Percentiles rank a stretch among this genome's conserved stretches.
phyloP scores from a whole-genome alignment of 371 early-diverging fungal genomes.

The Modicella reniformis region DNA sequence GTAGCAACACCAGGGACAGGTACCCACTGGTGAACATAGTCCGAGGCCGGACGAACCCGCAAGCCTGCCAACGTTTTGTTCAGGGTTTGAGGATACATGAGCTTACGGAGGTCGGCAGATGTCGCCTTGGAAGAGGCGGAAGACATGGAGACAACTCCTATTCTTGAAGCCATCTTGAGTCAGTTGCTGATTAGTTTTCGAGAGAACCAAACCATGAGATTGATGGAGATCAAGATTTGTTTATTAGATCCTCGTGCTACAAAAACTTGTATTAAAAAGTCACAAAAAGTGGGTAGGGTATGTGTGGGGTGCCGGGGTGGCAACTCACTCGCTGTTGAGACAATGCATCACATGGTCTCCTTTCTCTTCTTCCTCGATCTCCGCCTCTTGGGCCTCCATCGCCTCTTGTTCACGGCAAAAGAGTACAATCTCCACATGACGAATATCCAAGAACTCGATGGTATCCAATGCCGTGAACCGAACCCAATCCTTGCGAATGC shows the following conservation, averaged over 20 bases:
- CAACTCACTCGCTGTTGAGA: no score
- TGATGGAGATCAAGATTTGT: not conserved
- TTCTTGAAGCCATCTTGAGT: slow-evolving; percentile 41
- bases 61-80: slow-evolving; percentile 44
- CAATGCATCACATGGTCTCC: no score
- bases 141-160: slow-evolving; percentile 41
- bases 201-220: no score
- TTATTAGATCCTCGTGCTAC: no score
- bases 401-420: slow-evolving; percentile 21
- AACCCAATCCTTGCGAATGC: slow-evolving; percentile 28
- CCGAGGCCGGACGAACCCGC: slow-evolving; percentile 39
- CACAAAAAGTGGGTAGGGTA: no score
- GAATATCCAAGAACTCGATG: slow-evolving; percentile 25
- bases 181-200: no score
- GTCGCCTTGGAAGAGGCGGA: slow-evolving; percentile 36
- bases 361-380: slow-evolving; percentile 20
- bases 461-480: slow-evolving; percentile 22
- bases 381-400: slow-evolving; percentile 14
- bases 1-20: slow-evolving; percentile 49
- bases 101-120: slow-evolving; percentile 31
- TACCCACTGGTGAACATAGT: slow-evolving; percentile 49
- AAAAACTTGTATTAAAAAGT: no score
- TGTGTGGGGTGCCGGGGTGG: no score
- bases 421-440: slow-evolving; percentile 17
- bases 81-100: slow-evolving; percentile 43